A percentile compares a stretch with the other conserved stretches of the same genome.
Evolutionary conservation across 2,329 filamentous ascomycete species (phyloP).

Genomic region (Orbilia blumenaviensis): DNA sequence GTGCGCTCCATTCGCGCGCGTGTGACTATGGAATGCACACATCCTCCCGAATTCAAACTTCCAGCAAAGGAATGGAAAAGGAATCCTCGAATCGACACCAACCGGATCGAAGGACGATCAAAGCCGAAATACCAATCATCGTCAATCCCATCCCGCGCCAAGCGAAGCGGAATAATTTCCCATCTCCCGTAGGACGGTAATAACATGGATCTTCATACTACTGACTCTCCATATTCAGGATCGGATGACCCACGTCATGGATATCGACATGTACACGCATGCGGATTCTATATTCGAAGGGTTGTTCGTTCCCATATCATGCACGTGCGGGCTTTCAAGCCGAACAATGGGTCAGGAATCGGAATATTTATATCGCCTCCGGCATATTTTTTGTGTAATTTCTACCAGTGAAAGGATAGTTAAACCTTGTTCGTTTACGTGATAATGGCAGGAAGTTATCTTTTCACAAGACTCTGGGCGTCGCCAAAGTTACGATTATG

Average conservation of each 20-base stretch:
- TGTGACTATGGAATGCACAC: slow-evolving; percentile 22
- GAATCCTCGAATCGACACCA: slow-evolving; percentile 17
- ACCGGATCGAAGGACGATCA: slow-evolving; percentile 30
- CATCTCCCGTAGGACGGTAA: slow-evolving; percentile 16
- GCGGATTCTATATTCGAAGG: not conserved
- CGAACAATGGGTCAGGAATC: not conserved
- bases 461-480: slow-evolving; percentile 52
- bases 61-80: slow-evolving; percentile 22
- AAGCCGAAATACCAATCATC: slow-evolving; percentile 18
- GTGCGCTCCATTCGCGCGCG: slow-evolving; percentile 34
- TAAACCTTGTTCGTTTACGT: slow-evolving; percentile 29
- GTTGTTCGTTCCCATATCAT: not conserved
- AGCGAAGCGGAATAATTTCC: slow-evolving; percentile 23
- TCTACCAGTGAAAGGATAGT: not conserved
- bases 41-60: slow-evolving; percentile 16
- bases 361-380: slow-evolving; percentile 7
- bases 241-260: slow-evolving; percentile 24
- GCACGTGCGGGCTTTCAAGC: slow-evolving; percentile 18
- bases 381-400: slow-evolving; percentile 5
- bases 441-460: slow-evolving; percentile 44
- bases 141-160: slow-evolving; percentile 39
- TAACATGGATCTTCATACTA: slow-evolving; percentile 1
- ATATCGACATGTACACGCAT: slow-evolving; percentile 12
- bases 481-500: slow-evolving; percentile 34
- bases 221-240: slow-evolving; percentile 39